These are phyloP conservation scores for Entamoeba histolytica DNA, from an alignment of 208 protist species.

Conservation along the genomic window DNA sequence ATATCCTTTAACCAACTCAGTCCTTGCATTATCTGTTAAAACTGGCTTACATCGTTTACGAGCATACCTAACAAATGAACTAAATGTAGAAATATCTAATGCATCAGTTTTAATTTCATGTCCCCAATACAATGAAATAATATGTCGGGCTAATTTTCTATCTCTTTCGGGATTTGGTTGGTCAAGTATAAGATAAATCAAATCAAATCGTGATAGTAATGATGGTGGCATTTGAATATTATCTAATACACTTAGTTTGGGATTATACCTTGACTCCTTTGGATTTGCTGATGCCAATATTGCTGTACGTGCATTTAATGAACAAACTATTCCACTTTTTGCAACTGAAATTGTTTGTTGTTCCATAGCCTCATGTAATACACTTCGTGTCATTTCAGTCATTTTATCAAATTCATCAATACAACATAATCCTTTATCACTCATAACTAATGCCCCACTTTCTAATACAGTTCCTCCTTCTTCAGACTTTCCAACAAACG, in stretches of 20 bases:
- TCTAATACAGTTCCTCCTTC: conserved; percentile 90
- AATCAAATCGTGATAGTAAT: conserved; percentile 83
- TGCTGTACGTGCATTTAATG: conserved; percentile 62
- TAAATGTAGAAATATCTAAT: conserved; percentile 34
- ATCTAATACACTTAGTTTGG: conserved; percentile 64
- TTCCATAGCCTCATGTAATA: conserved; percentile 91
- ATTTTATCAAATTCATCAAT: conserved; percentile 99
- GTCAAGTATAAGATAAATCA: conserved; percentile 87
- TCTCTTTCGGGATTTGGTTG: conserved; percentile 66
- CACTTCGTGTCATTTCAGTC: conserved; percentile 75
- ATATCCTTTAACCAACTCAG: conserved; percentile 61
- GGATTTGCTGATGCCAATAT: conserved; percentile 97
- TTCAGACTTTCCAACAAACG: conserved; percentile 74
- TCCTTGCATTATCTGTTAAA: conserved; percentile 38
- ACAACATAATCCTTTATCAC: conserved; percentile 92
- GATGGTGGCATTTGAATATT: conserved; percentile 94
- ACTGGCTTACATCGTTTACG: conserved; percentile 37
- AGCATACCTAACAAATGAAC: conserved; percentile 69
- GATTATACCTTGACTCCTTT: conserved; percentile 76
- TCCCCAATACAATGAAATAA: conserved; percentile 60
- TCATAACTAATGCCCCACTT: conserved; percentile 76
- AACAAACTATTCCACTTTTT: conserved; percentile 95
- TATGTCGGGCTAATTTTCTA: conserved; percentile 67
- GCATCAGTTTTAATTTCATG: no score
- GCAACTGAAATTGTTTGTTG: conserved; percentile 98